Evolutionary conservation across 805 yeast genomes (phyloP).

Genomic region (Metschnikowia picachoensis): DNA sequence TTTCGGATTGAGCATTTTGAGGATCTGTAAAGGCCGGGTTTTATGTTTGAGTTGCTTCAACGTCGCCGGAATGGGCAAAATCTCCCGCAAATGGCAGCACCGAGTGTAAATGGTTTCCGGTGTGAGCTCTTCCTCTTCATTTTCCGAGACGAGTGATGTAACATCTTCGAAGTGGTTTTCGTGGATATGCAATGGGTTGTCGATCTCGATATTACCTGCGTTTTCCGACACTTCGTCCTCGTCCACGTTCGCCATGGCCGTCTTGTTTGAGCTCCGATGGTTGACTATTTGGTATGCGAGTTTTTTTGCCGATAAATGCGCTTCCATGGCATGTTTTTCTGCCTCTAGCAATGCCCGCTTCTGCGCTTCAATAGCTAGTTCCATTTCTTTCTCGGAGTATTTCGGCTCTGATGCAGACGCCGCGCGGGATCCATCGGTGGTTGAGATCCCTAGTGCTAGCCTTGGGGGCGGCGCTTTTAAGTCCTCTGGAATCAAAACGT

Average conservation of each 20-base stretch:
- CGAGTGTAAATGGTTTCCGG: constrained; percentile 49
- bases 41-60: constrained; percentile 52
- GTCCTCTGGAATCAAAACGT: constrained; percentile 60
- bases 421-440: constrained; percentile 24
- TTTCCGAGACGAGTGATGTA: constrained; percentile 11
- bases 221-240: constrained; percentile 19
- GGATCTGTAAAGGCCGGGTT: constrained; percentile 48
- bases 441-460: constrained; percentile 64
- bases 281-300: constrained; percentile 62
- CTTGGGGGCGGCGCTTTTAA: constrained; percentile 58
- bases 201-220: constrained; percentile 46
- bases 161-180: constrained; percentile 43
- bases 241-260: constrained; percentile 12
- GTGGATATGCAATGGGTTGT: constrained; percentile 65
- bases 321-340: constrained; percentile 70
- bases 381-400: constrained; percentile 46
- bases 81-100: constrained; percentile 48
- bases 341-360: constrained; percentile 54
- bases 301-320: constrained; percentile 66
- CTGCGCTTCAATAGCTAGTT: constrained; percentile 57
- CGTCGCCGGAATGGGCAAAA: constrained; percentile 48
- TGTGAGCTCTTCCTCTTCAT: constrained; percentile 25
- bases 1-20: constrained; percentile 53
- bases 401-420: constrained; percentile 19
- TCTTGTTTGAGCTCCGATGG: constrained; percentile 27